These are phyloP conservation scores for Cicer cuneatum DNA, from an alignment of 306 rosid genomes.

Conservation along the genomic window DNA sequence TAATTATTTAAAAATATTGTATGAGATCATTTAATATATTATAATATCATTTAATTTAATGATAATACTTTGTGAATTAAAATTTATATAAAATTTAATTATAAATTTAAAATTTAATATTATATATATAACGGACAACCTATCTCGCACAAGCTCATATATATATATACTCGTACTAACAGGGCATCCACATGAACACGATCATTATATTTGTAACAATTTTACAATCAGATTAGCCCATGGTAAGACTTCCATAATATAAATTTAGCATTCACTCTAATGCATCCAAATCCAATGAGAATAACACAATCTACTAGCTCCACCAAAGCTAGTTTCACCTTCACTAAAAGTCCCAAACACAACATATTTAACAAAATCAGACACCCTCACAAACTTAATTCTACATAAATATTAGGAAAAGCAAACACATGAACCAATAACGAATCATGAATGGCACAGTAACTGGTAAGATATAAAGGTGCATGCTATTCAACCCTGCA, in stretches of 20 bases:
- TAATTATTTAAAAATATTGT: too few species aligned
- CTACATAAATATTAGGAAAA: slow-evolving; percentile 28
- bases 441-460: slow-evolving; percentile 39
- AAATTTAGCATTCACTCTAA: slow-evolving; percentile 29
- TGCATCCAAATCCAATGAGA: slow-evolving; percentile 42
- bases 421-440: slow-evolving; percentile 41
- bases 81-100: too few species aligned
- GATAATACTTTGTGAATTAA: too few species aligned
- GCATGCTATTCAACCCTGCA: slow-evolving; percentile 31
- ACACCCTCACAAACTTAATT: slow-evolving; percentile 36
- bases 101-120: too few species aligned
- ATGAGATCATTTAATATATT: too few species aligned
- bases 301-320: slow-evolving; percentile 41
- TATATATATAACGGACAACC: too few species aligned
- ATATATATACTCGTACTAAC: slow-evolving; percentile 21
- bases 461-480: slow-evolving; percentile 12
- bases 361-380: slow-evolving; percentile 43
- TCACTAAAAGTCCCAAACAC: slow-evolving; percentile 38
- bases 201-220: not conserved
- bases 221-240: slow-evolving; percentile 26
- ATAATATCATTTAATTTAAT: too few species aligned
- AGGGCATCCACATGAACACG: not conserved
- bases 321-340: slow-evolving; percentile 33
- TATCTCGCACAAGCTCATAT: too few species aligned
- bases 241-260: slow-evolving; percentile 13